Conservation (phyloP, 306 rosid genomes). For the Dalbergia oliveri region DNA sequence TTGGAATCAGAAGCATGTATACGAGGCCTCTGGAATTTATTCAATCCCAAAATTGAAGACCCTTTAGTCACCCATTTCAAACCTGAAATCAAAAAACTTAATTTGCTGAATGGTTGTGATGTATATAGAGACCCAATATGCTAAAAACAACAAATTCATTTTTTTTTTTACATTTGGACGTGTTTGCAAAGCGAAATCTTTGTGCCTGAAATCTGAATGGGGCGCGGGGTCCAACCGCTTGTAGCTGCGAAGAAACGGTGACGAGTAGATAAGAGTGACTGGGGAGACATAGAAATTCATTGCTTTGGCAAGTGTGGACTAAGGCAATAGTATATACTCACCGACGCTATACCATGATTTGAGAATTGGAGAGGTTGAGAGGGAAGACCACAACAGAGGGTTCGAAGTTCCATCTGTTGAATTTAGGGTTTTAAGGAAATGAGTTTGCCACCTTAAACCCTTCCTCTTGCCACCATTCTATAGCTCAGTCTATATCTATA, state of each 20-base stretch:
- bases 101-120: neutral
- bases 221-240: slow-evolving; percentile 31
- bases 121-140: neutral
- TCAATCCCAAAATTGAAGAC: slow-evolving; percentile 30
- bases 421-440: slow-evolving; percentile 53
- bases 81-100: slow-evolving; percentile 44
- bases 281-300: slow-evolving; percentile 18
- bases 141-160: slow-evolving; percentile 9
- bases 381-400: slow-evolving; percentile 58
- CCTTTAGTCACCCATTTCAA: slow-evolving; percentile 51
- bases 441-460: slow-evolving; percentile 6
- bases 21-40: slow-evolving; percentile 51
- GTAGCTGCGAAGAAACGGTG: slow-evolving; percentile 33
- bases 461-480: neutral
- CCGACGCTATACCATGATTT: slow-evolving; percentile 32
- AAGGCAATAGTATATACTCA: slow-evolving; percentile 24
- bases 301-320: neutral
- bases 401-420: slow-evolving; percentile 55
- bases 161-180: slow-evolving; percentile 48
- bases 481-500: neutral
- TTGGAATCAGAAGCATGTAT: slow-evolving; percentile 60
- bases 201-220: slow-evolving; percentile 34
- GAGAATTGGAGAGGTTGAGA: slow-evolving; percentile 42
- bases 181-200: slow-evolving; percentile 32
- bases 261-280: neutral